Evolutionary conservation across 352 stramenopile species (phyloP), one percentile per base, ranked within the genome.

Genomic region (Phytophthora hybrid): DNA sequence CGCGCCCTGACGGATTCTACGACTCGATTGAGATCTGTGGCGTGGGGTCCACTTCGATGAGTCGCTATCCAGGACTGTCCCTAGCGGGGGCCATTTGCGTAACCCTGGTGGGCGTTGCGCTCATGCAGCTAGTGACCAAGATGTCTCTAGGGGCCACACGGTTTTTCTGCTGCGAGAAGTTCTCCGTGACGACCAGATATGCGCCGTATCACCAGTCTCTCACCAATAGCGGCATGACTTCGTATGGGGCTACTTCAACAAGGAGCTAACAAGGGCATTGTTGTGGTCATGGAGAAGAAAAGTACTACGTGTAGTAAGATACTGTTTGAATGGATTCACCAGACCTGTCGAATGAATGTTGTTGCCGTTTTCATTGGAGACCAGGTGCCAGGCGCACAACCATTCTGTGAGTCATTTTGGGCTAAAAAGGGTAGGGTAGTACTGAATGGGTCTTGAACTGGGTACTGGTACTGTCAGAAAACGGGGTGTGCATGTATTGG

Each of bases 91-190:
- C 53, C 5, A 62, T 82, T 16, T 77, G 75, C 46, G 29, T 90
- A 9, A 83, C 84, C 4, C 61, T 93, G 34, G 70, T 91, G 51
- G 82, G 82, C 16, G 39, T 85, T 23, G 83, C 82, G 26, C 44
- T 90, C 19, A 89, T 91, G 76, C 79, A 90, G 26, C 47, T 85
- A 13, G 68, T 76, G 7, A 80, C 85, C 26, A 87, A 79, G 26
- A 60, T 87, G 11, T 87, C 81, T 21, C 70, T 67, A 1, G 66
- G 66, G 7, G 73, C 72, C 31, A 87, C 81, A 16, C 71, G 68
- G 13, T 88, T 88, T 66, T 85, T 88, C 68, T 85, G 80, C 57
- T 87, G 81, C 59, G 81, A 87, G 60, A 75, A 75, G 60, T 76
- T 88, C 66, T 59, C 69, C 5, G 19, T 72, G 41, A 70, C 65